A percentile compares a stretch with the other conserved stretches of the same genome.
phyloP scores from a whole-genome alignment of 108 stramenopile genomes.

The Stephanodiscus minutulus region DNA sequence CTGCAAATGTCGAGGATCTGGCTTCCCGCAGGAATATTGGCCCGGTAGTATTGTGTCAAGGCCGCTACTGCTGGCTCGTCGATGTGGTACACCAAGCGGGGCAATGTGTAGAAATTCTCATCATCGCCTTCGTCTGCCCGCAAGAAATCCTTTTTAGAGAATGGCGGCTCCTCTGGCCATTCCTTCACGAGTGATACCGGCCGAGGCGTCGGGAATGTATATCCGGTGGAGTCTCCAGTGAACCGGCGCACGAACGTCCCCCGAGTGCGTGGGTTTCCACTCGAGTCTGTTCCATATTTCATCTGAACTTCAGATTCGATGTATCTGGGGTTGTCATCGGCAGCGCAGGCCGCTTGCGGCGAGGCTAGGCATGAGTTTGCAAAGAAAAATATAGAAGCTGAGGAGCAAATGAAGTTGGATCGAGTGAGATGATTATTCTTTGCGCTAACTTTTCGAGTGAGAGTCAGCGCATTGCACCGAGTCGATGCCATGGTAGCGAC shows the following conservation, averaged over 20 bases:
- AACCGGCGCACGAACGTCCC: constrained; percentile 77
- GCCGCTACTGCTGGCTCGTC: constrained; percentile 88
- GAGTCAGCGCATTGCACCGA: constrained; percentile 21
- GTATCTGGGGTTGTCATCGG: constrained; percentile 68
- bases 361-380: constrained; percentile 4
- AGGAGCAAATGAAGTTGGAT: constrained; percentile 39
- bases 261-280: constrained; percentile 78
- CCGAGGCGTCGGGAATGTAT: constrained; percentile 57
- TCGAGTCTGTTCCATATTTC: constrained; percentile 64
- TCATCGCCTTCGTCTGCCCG: constrained; percentile 85
- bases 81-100: constrained; percentile 91
- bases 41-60: constrained; percentile 90
- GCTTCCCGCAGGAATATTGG: constrained; percentile 67
- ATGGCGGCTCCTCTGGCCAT: constrained; percentile 87
- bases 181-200: constrained; percentile 72
- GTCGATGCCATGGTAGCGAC: constrained; percentile 13
- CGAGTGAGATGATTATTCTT: constrained; percentile 12
- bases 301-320: constrained; percentile 81
- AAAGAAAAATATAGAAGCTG: constrained; percentile 35
- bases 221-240: constrained; percentile 87
- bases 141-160: constrained; percentile 79
- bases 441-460: constrained; percentile 8
- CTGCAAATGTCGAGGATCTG: constrained; percentile 94
- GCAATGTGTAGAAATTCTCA: constrained; percentile 83
- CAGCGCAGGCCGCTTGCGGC: constrained; percentile 30